Conservation (phyloP, 495 filamentous ascomycete genomes). For the Hypoxylon cercidicola region DNA sequence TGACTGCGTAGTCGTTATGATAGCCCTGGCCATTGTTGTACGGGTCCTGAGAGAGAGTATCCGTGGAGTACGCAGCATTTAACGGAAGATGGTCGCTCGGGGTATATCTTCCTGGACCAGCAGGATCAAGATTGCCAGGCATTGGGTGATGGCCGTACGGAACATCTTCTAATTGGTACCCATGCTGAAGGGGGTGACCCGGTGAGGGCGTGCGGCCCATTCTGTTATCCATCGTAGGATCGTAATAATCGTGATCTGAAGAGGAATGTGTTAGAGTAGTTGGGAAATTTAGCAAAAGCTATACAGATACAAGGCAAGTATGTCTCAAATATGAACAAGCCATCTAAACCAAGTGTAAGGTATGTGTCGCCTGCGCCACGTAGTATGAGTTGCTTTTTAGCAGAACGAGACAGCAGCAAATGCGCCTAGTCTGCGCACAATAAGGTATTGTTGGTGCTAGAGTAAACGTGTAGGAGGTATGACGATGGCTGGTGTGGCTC, state of each 20-base stretch:
- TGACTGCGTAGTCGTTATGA: slow-evolving; percentile 74
- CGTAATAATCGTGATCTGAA: slow-evolving; percentile 72
- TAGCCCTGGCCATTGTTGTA: slow-evolving; percentile 74
- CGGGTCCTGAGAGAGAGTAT: slow-evolving; percentile 69
- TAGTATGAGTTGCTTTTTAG: slow-evolving; percentile 30
- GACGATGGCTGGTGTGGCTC: slow-evolving; percentile 19
- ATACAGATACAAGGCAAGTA: slow-evolving; percentile 5
- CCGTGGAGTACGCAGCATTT: slow-evolving; percentile 75
- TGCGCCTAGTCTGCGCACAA: slow-evolving; percentile 20
- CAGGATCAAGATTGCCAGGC: slow-evolving; percentile 68
- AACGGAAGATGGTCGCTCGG: slow-evolving; percentile 51
- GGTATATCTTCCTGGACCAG: slow-evolving; percentile 65
- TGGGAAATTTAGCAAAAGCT: not conserved
- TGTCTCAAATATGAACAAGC: slow-evolving; percentile 13
- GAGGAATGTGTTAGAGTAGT: slow-evolving; percentile 31
- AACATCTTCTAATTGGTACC: slow-evolving; percentile 78
- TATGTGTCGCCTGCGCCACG: slow-evolving; percentile 48
- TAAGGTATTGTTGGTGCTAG: slow-evolving; percentile 17
- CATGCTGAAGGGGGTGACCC: slow-evolving; percentile 63
- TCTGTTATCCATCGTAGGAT: slow-evolving; percentile 63
- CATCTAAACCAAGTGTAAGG: slow-evolving; percentile 9
- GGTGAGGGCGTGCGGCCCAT: slow-evolving; percentile 68
- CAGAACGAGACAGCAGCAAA: slow-evolving; percentile 16
- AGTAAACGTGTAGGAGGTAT: slow-evolving; percentile 12
- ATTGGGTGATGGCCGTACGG: slow-evolving; percentile 60